Percentiles rank a stretch among this genome's conserved stretches.
Evolutionary conservation across 805 yeast species (phyloP).

Genomic region (Teunomyces gatunensis): DNA sequence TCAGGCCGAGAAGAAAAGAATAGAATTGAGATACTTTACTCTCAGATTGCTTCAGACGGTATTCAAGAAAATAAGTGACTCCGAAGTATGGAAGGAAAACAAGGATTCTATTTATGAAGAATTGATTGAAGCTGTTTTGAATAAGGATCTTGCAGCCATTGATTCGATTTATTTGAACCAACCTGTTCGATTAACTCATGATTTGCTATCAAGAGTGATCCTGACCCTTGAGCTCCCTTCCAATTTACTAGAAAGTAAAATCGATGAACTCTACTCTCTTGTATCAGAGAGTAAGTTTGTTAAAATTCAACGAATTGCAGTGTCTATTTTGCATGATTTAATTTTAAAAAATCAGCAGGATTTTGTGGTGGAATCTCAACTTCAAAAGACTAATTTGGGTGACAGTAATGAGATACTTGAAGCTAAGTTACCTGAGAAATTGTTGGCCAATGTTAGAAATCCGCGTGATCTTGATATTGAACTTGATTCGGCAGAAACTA

Average conservation of each 20-base stretch:
- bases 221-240: slow-evolving; percentile 21
- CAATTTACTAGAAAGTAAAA: slow-evolving; percentile 26
- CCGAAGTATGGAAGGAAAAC: slow-evolving; percentile 33
- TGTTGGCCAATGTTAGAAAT: slow-evolving; percentile 5
- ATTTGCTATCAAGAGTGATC: slow-evolving; percentile 31
- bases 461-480: slow-evolving; percentile 16
- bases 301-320: slow-evolving; percentile 43
- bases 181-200: slow-evolving; percentile 32
- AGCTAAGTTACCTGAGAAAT: slow-evolving; percentile 37
- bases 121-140: slow-evolving; percentile 42
- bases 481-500: slow-evolving; percentile 16
- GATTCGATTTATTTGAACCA: slow-evolving; percentile 29
- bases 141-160: slow-evolving; percentile 15
- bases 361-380: slow-evolving; percentile 58
- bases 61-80: neutral
- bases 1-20: slow-evolving; percentile 31
- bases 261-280: slow-evolving; percentile 34
- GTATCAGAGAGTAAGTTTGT: slow-evolving; percentile 16
- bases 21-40: slow-evolving; percentile 47
- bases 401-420: slow-evolving; percentile 21
- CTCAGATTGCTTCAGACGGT: slow-evolving; percentile 33
- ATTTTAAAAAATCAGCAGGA: slow-evolving; percentile 54
- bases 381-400: slow-evolving; percentile 40
- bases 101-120: slow-evolving; percentile 38
- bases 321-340: slow-evolving; percentile 35